phyloP scores from a whole-genome alignment of 495 filamentous ascomycete species.

The Aspergillus nanangensis region DNA sequence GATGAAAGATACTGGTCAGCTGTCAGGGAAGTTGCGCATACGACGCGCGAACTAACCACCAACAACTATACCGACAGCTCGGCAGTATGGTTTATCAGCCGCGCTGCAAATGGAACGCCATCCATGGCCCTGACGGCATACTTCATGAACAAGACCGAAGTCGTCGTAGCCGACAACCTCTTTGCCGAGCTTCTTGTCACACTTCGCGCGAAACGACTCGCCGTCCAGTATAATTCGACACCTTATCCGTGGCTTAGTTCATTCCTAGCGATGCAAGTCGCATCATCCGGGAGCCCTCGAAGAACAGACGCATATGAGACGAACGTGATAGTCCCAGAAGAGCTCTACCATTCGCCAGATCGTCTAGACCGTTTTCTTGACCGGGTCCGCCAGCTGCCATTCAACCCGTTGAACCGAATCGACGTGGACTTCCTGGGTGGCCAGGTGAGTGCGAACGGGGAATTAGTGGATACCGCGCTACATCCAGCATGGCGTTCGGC shows the following conservation, averaged over 20 bases:
- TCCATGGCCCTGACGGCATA: background rate
- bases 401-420: background rate
- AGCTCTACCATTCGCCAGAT: background rate
- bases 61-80: background rate
- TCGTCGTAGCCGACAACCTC: background rate
- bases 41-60: background rate
- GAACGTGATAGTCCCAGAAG: background rate
- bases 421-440: constrained; percentile 5
- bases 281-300: background rate
- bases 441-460: background rate
- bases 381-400: background rate
- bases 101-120: background rate
- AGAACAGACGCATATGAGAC: background rate
- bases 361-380: background rate
- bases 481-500: constrained; percentile 3
- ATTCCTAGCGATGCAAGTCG: background rate
- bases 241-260: background rate
- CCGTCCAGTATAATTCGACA: background rate
- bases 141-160: background rate
- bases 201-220: background rate
- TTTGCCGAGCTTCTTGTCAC: background rate
- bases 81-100: background rate
- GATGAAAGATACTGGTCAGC: constrained; percentile 24
- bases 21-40: constrained; percentile 8
- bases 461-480: background rate